Conservation (phyloP, 352 stramenopile species). For the Elongisporangium prolatum region DNA sequence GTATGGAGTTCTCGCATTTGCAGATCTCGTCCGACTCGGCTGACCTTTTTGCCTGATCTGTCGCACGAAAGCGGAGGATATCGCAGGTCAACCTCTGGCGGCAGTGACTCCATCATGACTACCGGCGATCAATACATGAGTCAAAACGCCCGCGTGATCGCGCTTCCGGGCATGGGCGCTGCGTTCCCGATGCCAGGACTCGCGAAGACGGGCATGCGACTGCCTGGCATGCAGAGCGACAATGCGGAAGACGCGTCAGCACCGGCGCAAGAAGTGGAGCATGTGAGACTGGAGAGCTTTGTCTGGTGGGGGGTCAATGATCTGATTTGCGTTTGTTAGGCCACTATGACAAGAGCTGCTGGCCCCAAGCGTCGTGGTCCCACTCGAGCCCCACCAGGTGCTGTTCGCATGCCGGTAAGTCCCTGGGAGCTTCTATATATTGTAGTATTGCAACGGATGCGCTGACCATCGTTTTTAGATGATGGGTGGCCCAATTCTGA, state of each 20-base stretch:
- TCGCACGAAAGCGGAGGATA: conserved; percentile 24
- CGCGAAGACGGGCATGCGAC: conserved; percentile 54
- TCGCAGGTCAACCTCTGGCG: conserved; percentile 26
- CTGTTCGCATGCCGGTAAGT: conserved; percentile 54
- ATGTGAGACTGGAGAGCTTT: conserved; percentile 31
- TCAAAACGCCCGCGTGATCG: conserved; percentile 62
- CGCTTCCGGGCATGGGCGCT: conserved; percentile 77
- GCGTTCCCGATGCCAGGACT: conserved; percentile 82
- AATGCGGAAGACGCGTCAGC: conserved; percentile 20
- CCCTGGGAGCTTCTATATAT: conserved; percentile 3
- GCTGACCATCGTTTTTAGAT: conserved; percentile 15
- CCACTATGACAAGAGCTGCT: conserved; percentile 71
- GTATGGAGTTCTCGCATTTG: conserved; percentile 1
- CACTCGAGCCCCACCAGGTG: conserved; percentile 46
- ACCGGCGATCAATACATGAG: conserved; percentile 78
- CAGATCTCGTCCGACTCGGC: not conserved
- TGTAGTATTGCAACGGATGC: not conserved
- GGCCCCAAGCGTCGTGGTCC: conserved; percentile 77
- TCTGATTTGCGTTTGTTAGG: conserved; percentile 27
- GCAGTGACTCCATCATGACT: conserved; percentile 68
- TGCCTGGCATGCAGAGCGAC: conserved; percentile 56
- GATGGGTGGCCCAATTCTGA: conserved; percentile 29
- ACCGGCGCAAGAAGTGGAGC: conserved; percentile 41
- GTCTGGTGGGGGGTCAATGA: conserved; percentile 1
- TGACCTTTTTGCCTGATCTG: conserved; percentile 6